Percentiles rank a stretch among this genome's conserved stretches.
Conservation (phyloP, 192 early-diverging fungal species). For the Lobosporangium transversale region DNA sequence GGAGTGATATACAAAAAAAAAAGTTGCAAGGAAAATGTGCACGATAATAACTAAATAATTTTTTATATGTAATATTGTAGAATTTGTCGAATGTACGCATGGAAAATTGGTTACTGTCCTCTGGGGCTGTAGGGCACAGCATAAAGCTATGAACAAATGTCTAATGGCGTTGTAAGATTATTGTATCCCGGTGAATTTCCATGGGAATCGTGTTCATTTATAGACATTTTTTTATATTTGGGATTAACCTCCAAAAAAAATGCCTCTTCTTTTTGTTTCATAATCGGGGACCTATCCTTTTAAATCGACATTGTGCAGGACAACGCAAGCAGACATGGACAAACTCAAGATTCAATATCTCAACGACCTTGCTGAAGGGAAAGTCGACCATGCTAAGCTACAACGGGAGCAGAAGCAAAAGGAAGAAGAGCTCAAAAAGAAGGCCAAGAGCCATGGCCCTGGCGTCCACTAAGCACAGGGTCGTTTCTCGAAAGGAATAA, state of each 20-base stretch:
- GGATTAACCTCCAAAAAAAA: too few relatives aligned
- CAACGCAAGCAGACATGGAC: conserved; percentile 61
- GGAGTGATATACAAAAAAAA: not conserved
- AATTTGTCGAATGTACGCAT: conserved; percentile 65
- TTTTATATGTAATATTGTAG: conserved; percentile 23
- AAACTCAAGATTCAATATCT: conserved; percentile 60
- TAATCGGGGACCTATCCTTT: too few relatives aligned
- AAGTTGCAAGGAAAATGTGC: too few relatives aligned
- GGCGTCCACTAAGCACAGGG: conserved; percentile 29
- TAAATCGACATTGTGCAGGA: conserved; percentile 30
- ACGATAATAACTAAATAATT: not conserved
- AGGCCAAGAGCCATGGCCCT: conserved; percentile 33
- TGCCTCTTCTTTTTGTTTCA: too few relatives aligned
- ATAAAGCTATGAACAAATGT: conserved; percentile 62
- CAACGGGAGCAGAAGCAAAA: conserved; percentile 42
- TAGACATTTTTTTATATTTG: too few relatives aligned
- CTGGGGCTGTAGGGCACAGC: conserved; percentile 58
- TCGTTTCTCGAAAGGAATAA: not conserved
- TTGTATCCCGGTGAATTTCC: not conserved
- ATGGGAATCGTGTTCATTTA: too few relatives aligned
- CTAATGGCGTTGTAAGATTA: conserved; percentile 56
- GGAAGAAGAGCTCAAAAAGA: conserved; percentile 47
- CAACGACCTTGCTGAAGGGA: conserved; percentile 48
- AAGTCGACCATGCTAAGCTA: conserved; percentile 41
- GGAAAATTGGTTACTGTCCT: conserved; percentile 62